Evolutionary conservation across 129 eudicot species (phyloP).

Genomic region (Artemisia annua): DNA sequence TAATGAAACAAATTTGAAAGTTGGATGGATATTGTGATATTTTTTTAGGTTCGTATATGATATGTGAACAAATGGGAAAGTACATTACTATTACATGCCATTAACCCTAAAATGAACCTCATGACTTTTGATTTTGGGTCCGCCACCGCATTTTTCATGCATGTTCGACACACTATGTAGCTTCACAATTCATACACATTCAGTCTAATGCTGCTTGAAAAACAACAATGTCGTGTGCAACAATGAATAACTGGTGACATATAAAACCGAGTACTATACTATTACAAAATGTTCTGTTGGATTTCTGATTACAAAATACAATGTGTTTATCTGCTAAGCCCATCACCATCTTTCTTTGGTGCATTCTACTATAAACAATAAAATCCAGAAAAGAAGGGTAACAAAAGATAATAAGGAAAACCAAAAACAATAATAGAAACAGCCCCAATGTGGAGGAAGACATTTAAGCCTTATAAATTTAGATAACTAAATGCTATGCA

Average conservation of each 20-base stretch:
- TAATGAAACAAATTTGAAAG: too few species aligned
- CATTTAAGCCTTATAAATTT: conserved; percentile 21
- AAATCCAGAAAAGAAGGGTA: not conserved
- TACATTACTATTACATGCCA: too few species aligned
- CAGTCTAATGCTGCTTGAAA: too few species aligned
- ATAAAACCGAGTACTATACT: not conserved
- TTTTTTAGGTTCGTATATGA: too few species aligned
- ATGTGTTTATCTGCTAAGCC: conserved; percentile 1
- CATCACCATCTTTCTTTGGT: conserved; percentile 20
- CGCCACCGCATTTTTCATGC: too few species aligned
- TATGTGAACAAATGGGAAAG: too few species aligned
- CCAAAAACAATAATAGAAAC: conserved; percentile 18
- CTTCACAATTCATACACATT: too few species aligned
- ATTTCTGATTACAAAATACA: conserved; percentile 27
- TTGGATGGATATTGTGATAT: too few species aligned
- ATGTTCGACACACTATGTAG: too few species aligned
- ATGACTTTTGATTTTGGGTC: too few species aligned
- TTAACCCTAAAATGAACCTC: too few species aligned
- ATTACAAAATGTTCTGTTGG: conserved; percentile 21
- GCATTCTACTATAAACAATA: conserved; percentile 20
- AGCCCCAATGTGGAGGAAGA: conserved; percentile 43
- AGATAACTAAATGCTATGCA: conserved; percentile 25
- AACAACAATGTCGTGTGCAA: not conserved
- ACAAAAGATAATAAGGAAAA: not conserved
- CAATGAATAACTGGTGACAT: not conserved